Conservation (phyloP, 441 rosid genomes). For the Adansonia grandidieri region DNA sequence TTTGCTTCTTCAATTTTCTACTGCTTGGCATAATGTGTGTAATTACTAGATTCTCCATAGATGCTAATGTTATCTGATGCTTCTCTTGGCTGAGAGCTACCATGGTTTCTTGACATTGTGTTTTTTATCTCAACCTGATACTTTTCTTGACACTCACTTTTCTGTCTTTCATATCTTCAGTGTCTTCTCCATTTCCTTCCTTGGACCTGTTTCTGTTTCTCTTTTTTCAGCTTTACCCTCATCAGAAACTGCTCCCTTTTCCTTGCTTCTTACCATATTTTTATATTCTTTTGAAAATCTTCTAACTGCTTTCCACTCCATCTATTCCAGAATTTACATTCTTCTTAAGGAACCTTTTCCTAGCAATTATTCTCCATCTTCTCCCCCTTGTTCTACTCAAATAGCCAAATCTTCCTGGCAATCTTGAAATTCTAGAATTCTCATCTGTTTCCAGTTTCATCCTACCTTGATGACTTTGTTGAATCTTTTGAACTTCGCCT, state of each 20-base stretch:
- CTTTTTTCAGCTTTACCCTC: conserved; percentile 1
- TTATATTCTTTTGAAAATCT: conserved; percentile 21
- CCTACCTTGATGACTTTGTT: conserved; percentile 27
- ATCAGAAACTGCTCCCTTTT: conserved; percentile 12
- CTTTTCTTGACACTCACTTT: not conserved
- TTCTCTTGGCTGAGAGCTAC: not conserved
- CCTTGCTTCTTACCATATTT: conserved; percentile 20
- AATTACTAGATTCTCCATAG: conserved; percentile 12
- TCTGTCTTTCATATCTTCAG: conserved; percentile 17
- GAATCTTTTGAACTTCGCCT: conserved; percentile 15
- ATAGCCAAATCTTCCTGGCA: conserved; percentile 22
- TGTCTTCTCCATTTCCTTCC: conserved; percentile 15
- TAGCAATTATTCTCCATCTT: conserved; percentile 41
- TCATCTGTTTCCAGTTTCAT: conserved; percentile 33
- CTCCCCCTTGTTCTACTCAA: conserved; percentile 37
- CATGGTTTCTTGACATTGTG: not conserved
- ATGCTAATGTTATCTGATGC: conserved; percentile 16
- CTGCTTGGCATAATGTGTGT: conserved; percentile 10
- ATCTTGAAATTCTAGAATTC: conserved; percentile 13
- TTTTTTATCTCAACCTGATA: conserved; percentile 21
- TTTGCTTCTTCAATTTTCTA: conserved; percentile 28
- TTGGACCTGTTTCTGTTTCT: not conserved
- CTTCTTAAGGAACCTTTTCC: conserved; percentile 39
- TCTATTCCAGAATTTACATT: conserved; percentile 25
- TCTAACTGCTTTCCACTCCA: conserved; percentile 21